phyloP scores from a whole-genome alignment of 1,139 yeast genomes.

The Geotrichum aggregatum region DNA sequence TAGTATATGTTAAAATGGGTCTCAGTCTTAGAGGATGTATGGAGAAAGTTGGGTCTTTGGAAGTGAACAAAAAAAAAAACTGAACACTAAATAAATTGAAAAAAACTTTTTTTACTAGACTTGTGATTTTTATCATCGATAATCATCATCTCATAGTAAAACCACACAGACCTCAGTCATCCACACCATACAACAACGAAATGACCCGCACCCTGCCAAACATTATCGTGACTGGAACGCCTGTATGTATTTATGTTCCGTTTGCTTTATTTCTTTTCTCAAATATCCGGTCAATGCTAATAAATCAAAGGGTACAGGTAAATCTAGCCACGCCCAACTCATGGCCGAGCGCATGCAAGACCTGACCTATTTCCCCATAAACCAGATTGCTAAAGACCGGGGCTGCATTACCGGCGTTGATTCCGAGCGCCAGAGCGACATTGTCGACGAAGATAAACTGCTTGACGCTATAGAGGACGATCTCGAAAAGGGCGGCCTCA shows the following conservation, averaged over 20 bases:
- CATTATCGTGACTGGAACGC: slow-evolving; percentile 90
- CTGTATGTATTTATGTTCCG: slow-evolving; percentile 40
- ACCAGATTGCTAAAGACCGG: slow-evolving; percentile 76
- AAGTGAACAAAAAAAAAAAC: background rate
- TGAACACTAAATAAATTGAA: too few species aligned
- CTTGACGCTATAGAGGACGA: slow-evolving; percentile 77
- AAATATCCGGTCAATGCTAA: slow-evolving; percentile 8
- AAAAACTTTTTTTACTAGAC: too few species aligned
- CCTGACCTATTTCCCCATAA: slow-evolving; percentile 61
- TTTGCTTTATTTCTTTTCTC: background rate
- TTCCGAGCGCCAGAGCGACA: slow-evolving; percentile 74
- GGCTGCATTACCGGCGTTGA: slow-evolving; percentile 81
- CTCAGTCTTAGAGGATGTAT: too few species aligned
- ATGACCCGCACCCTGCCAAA: slow-evolving; percentile 52
- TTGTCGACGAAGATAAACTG: slow-evolving; percentile 87
- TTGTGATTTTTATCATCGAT: too few species aligned
- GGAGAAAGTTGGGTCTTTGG: background rate
- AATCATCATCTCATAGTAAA: too few species aligned
- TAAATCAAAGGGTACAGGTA: slow-evolving; percentile 72
- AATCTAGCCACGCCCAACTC: slow-evolving; percentile 74
- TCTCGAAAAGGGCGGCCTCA: slow-evolving; percentile 74
- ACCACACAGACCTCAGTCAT: too few species aligned
- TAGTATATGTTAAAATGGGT: too few species aligned
- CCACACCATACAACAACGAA: background rate
- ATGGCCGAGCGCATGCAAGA: slow-evolving; percentile 51